Base-by-base conservation (phyloP, 257 asterid species). In the Eucommia ulmoides region DNA sequence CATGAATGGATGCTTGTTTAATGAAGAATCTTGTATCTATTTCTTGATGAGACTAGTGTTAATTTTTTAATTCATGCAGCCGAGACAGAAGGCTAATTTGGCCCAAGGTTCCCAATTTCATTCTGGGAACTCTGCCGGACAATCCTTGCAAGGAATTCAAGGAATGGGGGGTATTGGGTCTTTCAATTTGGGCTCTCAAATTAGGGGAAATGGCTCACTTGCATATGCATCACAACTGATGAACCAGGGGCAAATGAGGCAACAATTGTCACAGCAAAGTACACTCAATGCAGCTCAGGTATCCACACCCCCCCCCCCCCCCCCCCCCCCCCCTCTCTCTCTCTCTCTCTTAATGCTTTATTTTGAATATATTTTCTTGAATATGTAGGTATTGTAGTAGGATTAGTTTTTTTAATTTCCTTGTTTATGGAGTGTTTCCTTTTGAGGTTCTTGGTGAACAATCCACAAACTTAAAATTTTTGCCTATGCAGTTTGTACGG, bases 61-160 rank as follows among this genome's bases (percentile, higher is more conserved):
- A n/a, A n/a, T n/a, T n/a, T n/a, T n/a, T n/a, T n/a, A n/a, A n/a
- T n/a, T n/a, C n/a, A 23, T 78, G 86, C 81, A 91, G 93, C 94
- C 91, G 15, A 78, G 92, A 26, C 93, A 80, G 67, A 82, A 86
- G 74, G 75, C 87, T 3, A 84, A 79, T 46, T 69, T 80, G 51
- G 62, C 75, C 75, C 94, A 71, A 71, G 93, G 92, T 55, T 75
- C 84, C 45, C 98, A 85, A 74, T 75, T 76, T 58, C 89, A 79
- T 59, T 65, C 81, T 1, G 84, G 93, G 51, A 86, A 69, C 73
- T 61, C 91, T 65, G 67, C 88, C 44, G 98, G 86, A 24, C 93
- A 82, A 72, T 69, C 91, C 17, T 69, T 84, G 68, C 83, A 66
- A 29, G 94, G 86, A 63, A 75, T 78, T 72, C 85, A 76, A 64